These are phyloP conservation scores for Paragyromitra xinjiangensis DNA, from an alignment of 495 filamentous ascomycete genomes.

Conservation along the genomic window DNA sequence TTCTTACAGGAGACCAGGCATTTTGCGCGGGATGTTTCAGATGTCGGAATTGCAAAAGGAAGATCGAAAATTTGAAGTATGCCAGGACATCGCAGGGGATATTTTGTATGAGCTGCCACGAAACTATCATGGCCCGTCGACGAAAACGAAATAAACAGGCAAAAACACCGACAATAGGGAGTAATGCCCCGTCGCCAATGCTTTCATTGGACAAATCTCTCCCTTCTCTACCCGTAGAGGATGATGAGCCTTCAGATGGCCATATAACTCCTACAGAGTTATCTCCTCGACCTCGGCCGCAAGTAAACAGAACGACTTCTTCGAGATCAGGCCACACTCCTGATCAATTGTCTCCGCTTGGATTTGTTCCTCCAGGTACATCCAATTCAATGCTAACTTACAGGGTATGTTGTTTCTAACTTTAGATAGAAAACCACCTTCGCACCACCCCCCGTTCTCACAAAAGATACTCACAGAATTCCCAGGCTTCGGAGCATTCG, in stretches of 20 bases:
- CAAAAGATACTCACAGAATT: conserved; percentile 75
- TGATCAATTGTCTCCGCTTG: conserved; percentile 55
- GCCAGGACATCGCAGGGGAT: conserved; percentile 97
- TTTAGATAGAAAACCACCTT: conserved; percentile 47
- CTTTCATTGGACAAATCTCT: conserved; percentile 87
- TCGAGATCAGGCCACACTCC: conserved; percentile 51
- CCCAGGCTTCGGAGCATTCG: conserved; percentile 66
- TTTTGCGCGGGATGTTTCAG: conserved; percentile 97
- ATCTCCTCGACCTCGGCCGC: conserved; percentile 69
- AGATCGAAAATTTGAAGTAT: conserved; percentile 98
- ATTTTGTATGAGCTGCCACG: conserved; percentile 99
- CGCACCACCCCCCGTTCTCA: conserved; percentile 57
- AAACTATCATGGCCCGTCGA: conserved; percentile 95
- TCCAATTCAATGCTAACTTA: not conserved
- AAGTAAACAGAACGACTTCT: conserved; percentile 40
- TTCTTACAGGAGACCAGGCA: conserved; percentile 98
- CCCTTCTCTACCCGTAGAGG: conserved; percentile 83
- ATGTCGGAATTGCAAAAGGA: conserved; percentile 96
- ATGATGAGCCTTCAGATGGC: conserved; percentile 74
- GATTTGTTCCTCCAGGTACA: conserved; percentile 51
- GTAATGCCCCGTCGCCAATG: conserved; percentile 69
- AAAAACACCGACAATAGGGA: conserved; percentile 64
- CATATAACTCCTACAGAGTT: conserved; percentile 79
- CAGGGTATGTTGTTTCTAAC: conserved; percentile 30
- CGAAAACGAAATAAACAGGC: conserved; percentile 83